Conservation (phyloP, 306 rosid species). For the Acacia confusa region DNA sequence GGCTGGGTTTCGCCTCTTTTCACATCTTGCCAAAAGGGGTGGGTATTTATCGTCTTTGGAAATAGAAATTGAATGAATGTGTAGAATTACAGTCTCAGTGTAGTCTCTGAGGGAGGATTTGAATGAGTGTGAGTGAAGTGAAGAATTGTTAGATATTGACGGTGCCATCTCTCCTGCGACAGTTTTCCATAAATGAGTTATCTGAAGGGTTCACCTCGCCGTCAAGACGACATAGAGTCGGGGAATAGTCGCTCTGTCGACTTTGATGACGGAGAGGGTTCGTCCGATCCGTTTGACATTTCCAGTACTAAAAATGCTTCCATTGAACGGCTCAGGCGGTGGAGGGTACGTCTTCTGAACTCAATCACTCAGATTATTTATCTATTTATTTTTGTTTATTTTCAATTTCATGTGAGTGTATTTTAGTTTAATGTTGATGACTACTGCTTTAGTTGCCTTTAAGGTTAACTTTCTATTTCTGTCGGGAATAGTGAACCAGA, state of each 20-base stretch:
- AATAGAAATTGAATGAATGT: neutral
- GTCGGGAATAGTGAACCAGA: neutral
- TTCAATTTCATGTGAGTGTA: neutral
- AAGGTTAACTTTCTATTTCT: neutral
- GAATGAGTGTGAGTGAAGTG: slow-evolving; percentile 3
- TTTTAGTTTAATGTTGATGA: neutral
- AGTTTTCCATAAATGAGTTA: slow-evolving; percentile 54
- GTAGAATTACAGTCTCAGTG: neutral
- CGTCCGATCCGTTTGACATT: slow-evolving; percentile 53
- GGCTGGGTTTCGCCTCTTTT: too few relatives aligned
- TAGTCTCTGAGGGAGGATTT: neutral
- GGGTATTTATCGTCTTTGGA: neutral
- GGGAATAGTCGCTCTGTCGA: slow-evolving; percentile 40
- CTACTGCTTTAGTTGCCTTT: neutral
- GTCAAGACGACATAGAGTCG: slow-evolving; percentile 54
- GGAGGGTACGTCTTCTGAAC: slow-evolving; percentile 63
- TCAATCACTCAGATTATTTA: neutral
- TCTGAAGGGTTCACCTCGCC: slow-evolving; percentile 41
- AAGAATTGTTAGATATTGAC: slow-evolving; percentile 32
- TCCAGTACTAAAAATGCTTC: slow-evolving; percentile 74
- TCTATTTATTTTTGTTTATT: neutral
- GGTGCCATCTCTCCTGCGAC: slow-evolving; percentile 94
- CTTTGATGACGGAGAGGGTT: slow-evolving; percentile 38
- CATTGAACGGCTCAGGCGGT: slow-evolving; percentile 65
- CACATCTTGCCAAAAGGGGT: too few relatives aligned